These are phyloP conservation scores for Calamus simplicifolius DNA, from an alignment of 176 grass and related monocot species.

Conservation along the genomic window DNA sequence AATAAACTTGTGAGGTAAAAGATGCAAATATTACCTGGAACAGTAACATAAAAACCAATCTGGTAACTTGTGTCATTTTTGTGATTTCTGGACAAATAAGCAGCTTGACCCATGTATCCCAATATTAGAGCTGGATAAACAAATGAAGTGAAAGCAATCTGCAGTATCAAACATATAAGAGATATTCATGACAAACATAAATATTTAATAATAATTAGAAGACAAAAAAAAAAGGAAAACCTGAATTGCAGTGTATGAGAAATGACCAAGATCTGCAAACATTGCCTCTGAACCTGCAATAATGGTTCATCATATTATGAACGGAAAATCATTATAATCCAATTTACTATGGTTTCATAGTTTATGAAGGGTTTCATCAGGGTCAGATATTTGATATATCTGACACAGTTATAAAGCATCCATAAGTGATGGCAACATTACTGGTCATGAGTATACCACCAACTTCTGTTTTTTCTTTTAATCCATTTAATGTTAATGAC, in stretches of 20 bases:
- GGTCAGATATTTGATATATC: too few relatives aligned
- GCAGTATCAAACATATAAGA: not conserved
- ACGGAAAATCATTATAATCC: too few relatives aligned
- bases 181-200: too few relatives aligned
- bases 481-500: too few relatives aligned
- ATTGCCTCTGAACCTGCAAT: slow-evolving; percentile 92
- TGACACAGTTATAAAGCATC: too few relatives aligned
- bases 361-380: too few relatives aligned
- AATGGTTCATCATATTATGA: too few relatives aligned
- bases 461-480: too few relatives aligned
- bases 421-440: too few relatives aligned
- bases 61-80: slow-evolving; percentile 6
- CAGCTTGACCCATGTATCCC: slow-evolving; percentile 22
- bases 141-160: slow-evolving; percentile 11
- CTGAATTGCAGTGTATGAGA: slow-evolving; percentile 94
- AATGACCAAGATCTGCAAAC: slow-evolving; percentile 99
- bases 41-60: slow-evolving; percentile 13
- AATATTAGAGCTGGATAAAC: slow-evolving; percentile 17
- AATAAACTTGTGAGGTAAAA: not conserved
- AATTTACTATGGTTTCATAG: too few relatives aligned
- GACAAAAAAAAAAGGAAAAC: not conserved
- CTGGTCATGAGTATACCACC: too few relatives aligned
- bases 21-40: slow-evolving; percentile 6
- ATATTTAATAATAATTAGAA: too few relatives aligned
- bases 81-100: slow-evolving; percentile 17